These are phyloP conservation scores for Hyphodiscus hymeniophilus DNA, from an alignment of 495 filamentous ascomycete species.

Conservation along the genomic window DNA sequence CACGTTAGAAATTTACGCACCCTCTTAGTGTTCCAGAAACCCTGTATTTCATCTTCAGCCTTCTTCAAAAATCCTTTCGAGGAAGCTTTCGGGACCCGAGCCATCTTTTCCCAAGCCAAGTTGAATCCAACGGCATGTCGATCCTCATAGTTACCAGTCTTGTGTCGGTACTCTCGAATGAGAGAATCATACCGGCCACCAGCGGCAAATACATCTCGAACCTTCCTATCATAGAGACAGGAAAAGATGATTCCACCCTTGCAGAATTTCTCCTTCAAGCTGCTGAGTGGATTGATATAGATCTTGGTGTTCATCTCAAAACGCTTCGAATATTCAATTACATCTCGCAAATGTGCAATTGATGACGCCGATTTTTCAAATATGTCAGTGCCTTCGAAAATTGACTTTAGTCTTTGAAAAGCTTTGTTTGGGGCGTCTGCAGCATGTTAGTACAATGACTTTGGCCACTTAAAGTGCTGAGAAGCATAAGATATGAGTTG, in stretches of 20 bases:
- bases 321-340: conserved; percentile 65
- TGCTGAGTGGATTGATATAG: conserved; percentile 78
- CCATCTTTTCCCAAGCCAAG: conserved; percentile 79
- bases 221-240: conserved; percentile 80
- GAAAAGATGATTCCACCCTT: conserved; percentile 81
- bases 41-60: conserved; percentile 42
- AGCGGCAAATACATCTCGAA: conserved; percentile 80
- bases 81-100: conserved; percentile 50
- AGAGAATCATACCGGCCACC: conserved; percentile 89
- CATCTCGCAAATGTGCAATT: conserved; percentile 68
- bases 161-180: conserved; percentile 62
- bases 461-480: too few species aligned
- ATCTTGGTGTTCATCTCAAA: conserved; percentile 70
- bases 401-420: conserved; percentile 57
- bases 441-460: background rate
- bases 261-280: conserved; percentile 90
- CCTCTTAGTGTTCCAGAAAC: conserved; percentile 54
- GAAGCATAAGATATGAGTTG: too few species aligned
- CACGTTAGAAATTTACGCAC: conserved; percentile 33
- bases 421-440: conserved; percentile 65
- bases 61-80: conserved; percentile 63
- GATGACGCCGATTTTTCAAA: conserved; percentile 60
- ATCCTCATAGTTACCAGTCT: conserved; percentile 41
- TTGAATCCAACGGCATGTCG: conserved; percentile 87
- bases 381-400: conserved; percentile 65